phyloP scores from a whole-genome alignment of 768 basidiomycete genomes.

The Tephrocybe sp. region DNA sequence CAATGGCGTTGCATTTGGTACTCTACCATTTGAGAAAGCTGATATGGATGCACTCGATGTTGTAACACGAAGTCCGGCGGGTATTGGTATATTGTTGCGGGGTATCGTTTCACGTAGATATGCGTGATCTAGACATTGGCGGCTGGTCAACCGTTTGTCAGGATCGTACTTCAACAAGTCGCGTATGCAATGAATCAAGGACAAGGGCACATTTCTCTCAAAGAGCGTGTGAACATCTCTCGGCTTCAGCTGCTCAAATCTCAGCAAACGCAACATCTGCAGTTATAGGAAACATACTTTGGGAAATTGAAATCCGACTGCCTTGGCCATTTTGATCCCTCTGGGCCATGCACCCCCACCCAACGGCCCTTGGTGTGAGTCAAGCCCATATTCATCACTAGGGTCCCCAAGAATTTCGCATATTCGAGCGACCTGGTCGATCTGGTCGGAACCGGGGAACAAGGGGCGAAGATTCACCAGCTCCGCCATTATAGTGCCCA shows the following conservation, averaged over 20 bases:
- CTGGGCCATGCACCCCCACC: constrained; percentile 90
- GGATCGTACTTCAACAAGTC: constrained; percentile 94
- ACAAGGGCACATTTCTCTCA: constrained; percentile 72
- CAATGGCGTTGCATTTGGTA: constrained; percentile 31
- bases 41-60: constrained; percentile 34
- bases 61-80: constrained; percentile 47
- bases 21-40: constrained; percentile 34
- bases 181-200: constrained; percentile 87
- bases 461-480: constrained; percentile 92
- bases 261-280: constrained; percentile 9
- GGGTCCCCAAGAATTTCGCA: constrained; percentile 95
- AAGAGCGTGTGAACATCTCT: constrained; percentile 73
- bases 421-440: constrained; percentile 90
- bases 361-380: constrained; percentile 61
- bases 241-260: constrained; percentile 53
- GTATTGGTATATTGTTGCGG: constrained; percentile 64
- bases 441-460: constrained; percentile 91
- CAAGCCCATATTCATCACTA: constrained; percentile 75
- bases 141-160: constrained; percentile 78
- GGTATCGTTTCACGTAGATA: constrained; percentile 84
- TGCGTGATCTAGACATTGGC: constrained; percentile 83
- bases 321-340: constrained; percentile 86
- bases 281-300: constrained; percentile 56
- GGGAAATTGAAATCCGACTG: constrained; percentile 84
- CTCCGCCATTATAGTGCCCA: constrained; percentile 98